Evolutionary conservation across 1,284 basidiomycete genomes (phyloP).

Genomic region (Ganoderma multipileum): DNA sequence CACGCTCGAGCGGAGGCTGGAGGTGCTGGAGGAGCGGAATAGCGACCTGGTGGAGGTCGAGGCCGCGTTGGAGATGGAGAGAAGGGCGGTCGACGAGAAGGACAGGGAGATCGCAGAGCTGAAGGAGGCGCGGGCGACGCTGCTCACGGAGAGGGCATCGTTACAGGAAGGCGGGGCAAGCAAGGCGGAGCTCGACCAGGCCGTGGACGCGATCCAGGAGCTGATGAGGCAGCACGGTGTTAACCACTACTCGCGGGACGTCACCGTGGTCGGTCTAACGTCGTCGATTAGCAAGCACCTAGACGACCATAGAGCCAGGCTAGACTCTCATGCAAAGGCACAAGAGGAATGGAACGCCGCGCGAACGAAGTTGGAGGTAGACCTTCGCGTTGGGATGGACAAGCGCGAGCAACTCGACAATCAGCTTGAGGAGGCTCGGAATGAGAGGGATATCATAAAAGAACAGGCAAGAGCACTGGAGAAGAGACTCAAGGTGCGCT

Average conservation of each 20-base stretch:
- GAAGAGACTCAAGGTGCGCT: slow-evolving; percentile 50
- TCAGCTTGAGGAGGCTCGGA: slow-evolving; percentile 63
- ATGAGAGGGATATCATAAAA: slow-evolving; percentile 61
- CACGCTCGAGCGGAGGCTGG: slow-evolving; percentile 50
- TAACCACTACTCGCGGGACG: slow-evolving; percentile 55
- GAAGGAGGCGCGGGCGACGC: slow-evolving; percentile 57
- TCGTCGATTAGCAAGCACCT: slow-evolving; percentile 62
- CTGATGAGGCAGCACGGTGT: slow-evolving; percentile 63
- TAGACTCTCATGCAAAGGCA: slow-evolving; percentile 56
- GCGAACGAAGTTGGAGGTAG: slow-evolving; percentile 57
- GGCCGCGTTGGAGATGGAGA: slow-evolving; percentile 44
- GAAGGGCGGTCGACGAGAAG: slow-evolving; percentile 49
- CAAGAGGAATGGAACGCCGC: slow-evolving; percentile 54
- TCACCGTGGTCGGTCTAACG: slow-evolving; percentile 58
- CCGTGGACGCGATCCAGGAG: slow-evolving; percentile 50
- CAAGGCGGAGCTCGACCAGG: slow-evolving; percentile 56
- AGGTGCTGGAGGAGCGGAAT: slow-evolving; percentile 53
- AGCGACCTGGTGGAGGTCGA: slow-evolving; percentile 51
- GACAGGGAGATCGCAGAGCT: slow-evolving; percentile 58
- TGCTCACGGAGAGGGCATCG: slow-evolving; percentile 59
- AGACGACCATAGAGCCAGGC: slow-evolving; percentile 54
- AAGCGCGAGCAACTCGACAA: slow-evolving; percentile 54
- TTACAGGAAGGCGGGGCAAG: slow-evolving; percentile 57
- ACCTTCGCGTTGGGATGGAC: slow-evolving; percentile 52
- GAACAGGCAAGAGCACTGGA: slow-evolving; percentile 53